Base-by-base conservation (phyloP, 176 grass and related monocot species). In the Oryza australiensis region DNA sequence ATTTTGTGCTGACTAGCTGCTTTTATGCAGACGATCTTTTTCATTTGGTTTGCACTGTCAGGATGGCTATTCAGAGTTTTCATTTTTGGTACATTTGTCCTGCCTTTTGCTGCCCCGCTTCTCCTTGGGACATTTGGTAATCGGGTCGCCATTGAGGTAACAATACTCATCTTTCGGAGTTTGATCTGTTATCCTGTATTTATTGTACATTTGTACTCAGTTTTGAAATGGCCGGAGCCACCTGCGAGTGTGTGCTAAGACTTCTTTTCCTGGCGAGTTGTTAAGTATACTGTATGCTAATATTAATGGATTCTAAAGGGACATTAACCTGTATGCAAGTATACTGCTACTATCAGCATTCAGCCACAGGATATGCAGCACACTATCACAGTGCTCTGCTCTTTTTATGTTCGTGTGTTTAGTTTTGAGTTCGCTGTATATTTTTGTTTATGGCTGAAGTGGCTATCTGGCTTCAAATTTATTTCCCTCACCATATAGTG, bases 11-110 rank as follows among this genome's bases (percentile, higher is more conserved):
- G 62, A 62, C 13, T 74, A 43, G 20, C 6, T 49, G 43, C 15
- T 49, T 80, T 11, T 81, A n/a, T 88, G 84, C 80, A 99, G 96
- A 95, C 93, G 3, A 77, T 95, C 9, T 83, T 95, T 75, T 95
- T 99, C 46, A 41, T 95, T 40, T 99, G 93, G 96, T 80, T 99
- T 75, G 80, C 86, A 15, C 80, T 99, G 41, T 95, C 93, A 27
- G 91, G 93, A 34, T 99, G 96, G 96, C 79, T 99, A 42, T 99
- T 99, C 88, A 99, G 93, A 80, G 77, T 99, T 80, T 91, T 95
- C 77, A 83, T 99, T 74, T 88, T 95, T 26, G 85, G 87, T 35
- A 92, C 91, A 63, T 94, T 94, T 45, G 83, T 99, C 41, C 74
- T 99, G 51, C 96, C 96, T 45, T 87, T 95, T 42, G 93, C 93